Conservation (phyloP, 352 stramenopile genomes). For the Phytophthora uliginosa region DNA sequence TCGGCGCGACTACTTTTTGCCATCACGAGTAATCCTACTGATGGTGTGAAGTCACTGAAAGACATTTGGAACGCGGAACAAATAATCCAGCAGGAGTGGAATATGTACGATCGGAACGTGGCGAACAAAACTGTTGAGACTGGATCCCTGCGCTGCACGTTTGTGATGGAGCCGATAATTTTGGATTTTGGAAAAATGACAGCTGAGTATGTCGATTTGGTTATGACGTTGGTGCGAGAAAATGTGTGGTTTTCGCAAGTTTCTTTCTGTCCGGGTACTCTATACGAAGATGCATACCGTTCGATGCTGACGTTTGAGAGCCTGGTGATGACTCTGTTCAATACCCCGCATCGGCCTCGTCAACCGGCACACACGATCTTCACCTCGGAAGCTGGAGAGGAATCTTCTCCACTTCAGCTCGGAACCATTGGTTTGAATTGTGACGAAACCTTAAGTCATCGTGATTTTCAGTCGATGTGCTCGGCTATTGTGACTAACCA, state of each 20-base stretch:
- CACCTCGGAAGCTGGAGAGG: neutral
- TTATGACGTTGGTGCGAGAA: neutral
- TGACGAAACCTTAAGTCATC: neutral
- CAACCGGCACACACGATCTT: neutral
- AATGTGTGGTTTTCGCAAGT: neutral
- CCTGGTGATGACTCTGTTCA: neutral
- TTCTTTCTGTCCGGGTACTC: neutral
- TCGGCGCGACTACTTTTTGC: neutral
- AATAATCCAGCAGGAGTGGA: neutral
- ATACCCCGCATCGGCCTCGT: neutral
- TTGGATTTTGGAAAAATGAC: neutral
- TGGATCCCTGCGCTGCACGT: neutral
- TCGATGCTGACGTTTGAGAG: neutral
- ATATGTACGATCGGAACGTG: neutral
- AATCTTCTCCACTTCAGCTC: neutral
- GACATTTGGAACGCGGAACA: neutral
- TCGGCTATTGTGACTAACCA: neutral
- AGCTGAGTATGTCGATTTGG: neutral
- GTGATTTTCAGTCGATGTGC: neutral
- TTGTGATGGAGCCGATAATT: neutral
- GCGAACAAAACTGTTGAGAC: neutral
- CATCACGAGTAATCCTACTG: neutral
- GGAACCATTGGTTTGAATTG: neutral
- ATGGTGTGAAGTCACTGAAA: neutral
- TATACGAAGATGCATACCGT: neutral